Conservation (phyloP, 2,329 filamentous ascomycete species). For the Mycogone perniciosa region DNA sequence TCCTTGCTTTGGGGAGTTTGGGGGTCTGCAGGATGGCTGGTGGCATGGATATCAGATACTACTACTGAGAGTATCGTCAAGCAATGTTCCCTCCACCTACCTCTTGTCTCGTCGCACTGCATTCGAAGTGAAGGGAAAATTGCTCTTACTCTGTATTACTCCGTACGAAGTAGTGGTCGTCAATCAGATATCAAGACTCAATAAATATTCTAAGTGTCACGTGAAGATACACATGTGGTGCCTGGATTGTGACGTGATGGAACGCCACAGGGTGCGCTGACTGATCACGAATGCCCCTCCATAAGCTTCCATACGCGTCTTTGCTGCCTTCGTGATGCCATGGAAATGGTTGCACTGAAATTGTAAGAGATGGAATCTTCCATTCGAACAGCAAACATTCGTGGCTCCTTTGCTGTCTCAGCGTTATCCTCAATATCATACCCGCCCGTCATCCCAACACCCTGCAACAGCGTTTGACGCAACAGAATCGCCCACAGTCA, state of each 20-base stretch:
- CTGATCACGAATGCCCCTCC: conserved; percentile 13
- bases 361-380: background rate
- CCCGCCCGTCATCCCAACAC: background rate
- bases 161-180: too few relatives aligned
- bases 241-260: background rate
- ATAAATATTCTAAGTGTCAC: background rate
- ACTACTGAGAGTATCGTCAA: too few relatives aligned
- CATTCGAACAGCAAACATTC: background rate
- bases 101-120: too few relatives aligned
- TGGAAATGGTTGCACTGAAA: background rate
- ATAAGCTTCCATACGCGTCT: conserved; percentile 10
- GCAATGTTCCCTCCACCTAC: too few relatives aligned
- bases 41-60: too few relatives aligned
- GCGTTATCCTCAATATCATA: background rate
- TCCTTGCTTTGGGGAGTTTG: too few relatives aligned
- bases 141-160: too few relatives aligned
- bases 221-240: background rate
- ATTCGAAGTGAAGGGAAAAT: too few relatives aligned
- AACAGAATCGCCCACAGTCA: background rate
- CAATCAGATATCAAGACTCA: too few relatives aligned
- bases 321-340: conserved; percentile 3
- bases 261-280: conserved; percentile 10
- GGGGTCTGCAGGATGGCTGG: too few relatives aligned
- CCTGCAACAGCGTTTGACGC: background rate
- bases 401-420: background rate